Base-by-base conservation (phyloP, 2,329 filamentous ascomycete species). In the Xylariaceae sp. region DNA sequence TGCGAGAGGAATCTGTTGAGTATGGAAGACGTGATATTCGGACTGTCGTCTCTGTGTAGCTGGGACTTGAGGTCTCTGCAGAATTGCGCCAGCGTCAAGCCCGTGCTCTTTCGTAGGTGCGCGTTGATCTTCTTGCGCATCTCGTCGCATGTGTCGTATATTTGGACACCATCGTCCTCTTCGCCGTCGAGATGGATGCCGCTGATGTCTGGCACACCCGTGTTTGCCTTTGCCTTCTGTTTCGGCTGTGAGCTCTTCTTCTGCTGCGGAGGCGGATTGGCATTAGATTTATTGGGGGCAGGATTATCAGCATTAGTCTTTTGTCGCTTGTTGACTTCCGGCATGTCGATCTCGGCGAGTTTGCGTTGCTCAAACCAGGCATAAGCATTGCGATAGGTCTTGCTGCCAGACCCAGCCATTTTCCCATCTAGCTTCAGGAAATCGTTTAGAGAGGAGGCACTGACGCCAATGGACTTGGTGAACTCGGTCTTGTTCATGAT, bases 141-240 rank as follows among this genome's bases (percentile, higher is more conserved):
- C 49, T 79, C 77, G 62, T 84, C 78, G 66, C 81, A 85, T 5
- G 75, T 78, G 56, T 85, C 80, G 61, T 71, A 84, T 10, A 84
- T 67, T 0, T 65, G 61, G 5, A 83, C 78, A 0, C 51, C 53
- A 36, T 74, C 72, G 0, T 64, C 62, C n/a, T 68, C 66, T 31
- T 75, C 74, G 60, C 76, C 76, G 0, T 67, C 61, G 0, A 84
- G 70, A 9, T 63, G 36, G 33, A 83, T 64, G 11, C 54, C 55
- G 42, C 65, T 68, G 16, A 79, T 63, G 48, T 75, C 70, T 14
- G 66, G 66, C 33, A 61, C 51, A 5, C 48, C 44, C 17, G 43
- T 34, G 13, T 41, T 36, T 9, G 41, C 48, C 12, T 42, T 16
- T 17, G 31, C 28, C 34, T 14, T 33, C 33, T 9, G n/a, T 28